Conservation (phyloP, 192 early-diverging fungal species). For the Podila minutissima region DNA sequence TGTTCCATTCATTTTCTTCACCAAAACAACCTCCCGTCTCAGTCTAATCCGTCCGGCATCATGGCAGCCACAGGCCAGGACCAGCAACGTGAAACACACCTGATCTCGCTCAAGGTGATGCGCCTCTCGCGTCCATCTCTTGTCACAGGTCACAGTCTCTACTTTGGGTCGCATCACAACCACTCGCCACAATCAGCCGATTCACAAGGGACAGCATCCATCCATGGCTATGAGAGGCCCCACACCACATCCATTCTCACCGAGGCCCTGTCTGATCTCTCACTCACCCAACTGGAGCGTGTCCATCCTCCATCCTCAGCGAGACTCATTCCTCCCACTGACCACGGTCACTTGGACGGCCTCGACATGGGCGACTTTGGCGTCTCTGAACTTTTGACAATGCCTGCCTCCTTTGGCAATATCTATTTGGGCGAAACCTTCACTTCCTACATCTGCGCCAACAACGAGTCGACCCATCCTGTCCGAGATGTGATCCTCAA, state of each 20-base stretch:
- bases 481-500: constrained; percentile 81
- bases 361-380: constrained; percentile 68
- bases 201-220: neutral
- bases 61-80: constrained; percentile 43
- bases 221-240: constrained; percentile 26
- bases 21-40: neutral
- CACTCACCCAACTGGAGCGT: constrained; percentile 46
- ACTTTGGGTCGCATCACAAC: constrained; percentile 34
- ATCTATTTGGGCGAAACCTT: constrained; percentile 98
- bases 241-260: constrained; percentile 57
- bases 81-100: constrained; percentile 63
- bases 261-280: constrained; percentile 43
- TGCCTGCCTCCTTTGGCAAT: constrained; percentile 89
- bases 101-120: constrained; percentile 91
- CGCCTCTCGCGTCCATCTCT: constrained; percentile 84
- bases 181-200: constrained; percentile 35
- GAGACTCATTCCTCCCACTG: neutral
- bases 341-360: constrained; percentile 3
- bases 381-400: constrained; percentile 73
- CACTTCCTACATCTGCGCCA: constrained; percentile 83
- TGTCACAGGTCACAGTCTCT: constrained; percentile 58
- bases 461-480: constrained; percentile 78
- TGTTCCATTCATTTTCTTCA: neutral
- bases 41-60: neutral
- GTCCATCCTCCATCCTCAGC: constrained; percentile 34